Evolutionary conservation across 106 monocot species (phyloP).

Genomic region (Gastrodia elata): DNA sequence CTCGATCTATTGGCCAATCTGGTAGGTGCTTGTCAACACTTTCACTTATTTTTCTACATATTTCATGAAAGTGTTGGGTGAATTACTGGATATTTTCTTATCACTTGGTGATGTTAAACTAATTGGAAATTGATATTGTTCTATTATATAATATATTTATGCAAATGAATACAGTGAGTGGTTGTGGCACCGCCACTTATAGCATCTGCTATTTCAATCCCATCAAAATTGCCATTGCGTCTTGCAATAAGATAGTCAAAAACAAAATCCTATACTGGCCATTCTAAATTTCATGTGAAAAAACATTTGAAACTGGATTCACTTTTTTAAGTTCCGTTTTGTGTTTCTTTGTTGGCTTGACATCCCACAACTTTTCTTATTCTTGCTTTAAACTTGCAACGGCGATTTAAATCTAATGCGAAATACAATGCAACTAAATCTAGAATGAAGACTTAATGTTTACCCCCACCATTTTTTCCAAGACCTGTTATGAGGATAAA

Average conservation of each 20-base stretch:
- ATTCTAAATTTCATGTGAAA: background rate
- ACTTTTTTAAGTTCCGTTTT: background rate
- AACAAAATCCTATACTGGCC: background rate
- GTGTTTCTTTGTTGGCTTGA: background rate
- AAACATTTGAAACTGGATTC: background rate
- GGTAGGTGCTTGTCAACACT: conserved; percentile 22
- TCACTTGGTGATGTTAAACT: background rate
- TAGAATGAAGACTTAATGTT: background rate
- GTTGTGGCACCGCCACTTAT: background rate
- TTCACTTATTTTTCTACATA: background rate
- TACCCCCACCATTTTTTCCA: background rate
- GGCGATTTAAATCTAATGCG: background rate
- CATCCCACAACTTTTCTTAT: background rate
- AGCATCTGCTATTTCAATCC: background rate
- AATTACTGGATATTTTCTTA: background rate
- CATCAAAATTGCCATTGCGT: background rate
- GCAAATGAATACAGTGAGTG: background rate
- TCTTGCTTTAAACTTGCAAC: background rate
- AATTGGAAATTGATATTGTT: background rate
- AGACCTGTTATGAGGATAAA: background rate
- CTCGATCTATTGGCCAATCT: conserved; percentile 57
- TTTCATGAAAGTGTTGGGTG: background rate
- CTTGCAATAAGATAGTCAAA: background rate
- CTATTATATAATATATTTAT: background rate
- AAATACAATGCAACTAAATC: background rate